Evolutionary conservation across 805 yeast genomes (phyloP).

Genomic region (Cyberlindnera galapagoensis): DNA sequence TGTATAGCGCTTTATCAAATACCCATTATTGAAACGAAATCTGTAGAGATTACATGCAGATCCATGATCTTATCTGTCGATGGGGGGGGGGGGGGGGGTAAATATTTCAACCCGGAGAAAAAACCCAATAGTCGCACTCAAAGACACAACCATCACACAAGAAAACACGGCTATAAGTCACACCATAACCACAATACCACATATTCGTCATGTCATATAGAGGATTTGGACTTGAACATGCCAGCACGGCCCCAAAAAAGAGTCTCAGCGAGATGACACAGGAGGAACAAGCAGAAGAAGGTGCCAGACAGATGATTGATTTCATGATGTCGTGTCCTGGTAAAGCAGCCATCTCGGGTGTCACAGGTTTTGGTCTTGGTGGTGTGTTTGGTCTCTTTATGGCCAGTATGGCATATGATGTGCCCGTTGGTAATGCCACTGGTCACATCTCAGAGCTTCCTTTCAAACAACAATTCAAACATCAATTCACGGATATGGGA

Average conservation of each 20-base stretch:
- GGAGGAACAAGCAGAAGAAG: constrained; percentile 89
- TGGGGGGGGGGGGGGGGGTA: background rate
- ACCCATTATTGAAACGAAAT: too few relatives aligned
- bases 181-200: background rate
- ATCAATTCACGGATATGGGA: constrained; percentile 91
- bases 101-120: background rate
- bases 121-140: too few relatives aligned
- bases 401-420: constrained; percentile 84
- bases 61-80: background rate
- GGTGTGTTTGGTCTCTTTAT: constrained; percentile 94
- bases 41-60: too few relatives aligned
- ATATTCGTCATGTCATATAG: constrained; percentile 32
- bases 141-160: background rate
- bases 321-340: constrained; percentile 95
- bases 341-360: constrained; percentile 86
- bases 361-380: constrained; percentile 88
- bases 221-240: constrained; percentile 37
- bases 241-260: constrained; percentile 36
- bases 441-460: constrained; percentile 76
- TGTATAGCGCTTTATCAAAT: too few relatives aligned
- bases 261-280: constrained; percentile 68
- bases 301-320: constrained; percentile 76
- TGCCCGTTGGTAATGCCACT: constrained; percentile 55
- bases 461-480: constrained; percentile 83
- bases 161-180: background rate